These are phyloP conservation scores for Pythium guiyangense DNA, from an alignment of 352 stramenopile species.

Conservation along the genomic window DNA sequence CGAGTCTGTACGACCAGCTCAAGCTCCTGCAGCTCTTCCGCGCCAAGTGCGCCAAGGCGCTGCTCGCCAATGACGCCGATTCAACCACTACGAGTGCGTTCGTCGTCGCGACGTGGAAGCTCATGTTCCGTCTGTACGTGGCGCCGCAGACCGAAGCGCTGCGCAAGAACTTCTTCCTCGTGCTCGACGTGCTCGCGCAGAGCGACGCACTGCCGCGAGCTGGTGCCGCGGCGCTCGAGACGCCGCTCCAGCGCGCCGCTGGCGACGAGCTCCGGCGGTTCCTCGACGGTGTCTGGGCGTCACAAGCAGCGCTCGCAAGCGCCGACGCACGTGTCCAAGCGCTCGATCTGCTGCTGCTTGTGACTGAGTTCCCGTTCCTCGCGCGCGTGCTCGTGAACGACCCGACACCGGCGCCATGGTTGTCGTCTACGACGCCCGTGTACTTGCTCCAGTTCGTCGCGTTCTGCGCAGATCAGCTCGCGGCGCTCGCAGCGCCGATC, in stretches of 20 bases:
- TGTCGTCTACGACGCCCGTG: not conserved
- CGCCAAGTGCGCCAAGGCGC: conserved; percentile 38
- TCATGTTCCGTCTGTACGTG: conserved; percentile 64
- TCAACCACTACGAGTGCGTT: conserved; percentile 15
- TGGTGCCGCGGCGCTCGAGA: not conserved
- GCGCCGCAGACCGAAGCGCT: conserved; percentile 25
- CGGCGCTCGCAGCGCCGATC: conserved; percentile 47
- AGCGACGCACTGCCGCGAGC: conserved; percentile 7
- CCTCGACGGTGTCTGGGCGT: conserved; percentile 26
- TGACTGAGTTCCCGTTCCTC: conserved; percentile 59
- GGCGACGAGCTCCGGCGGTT: conserved; percentile 34
- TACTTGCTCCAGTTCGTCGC: conserved; percentile 41
- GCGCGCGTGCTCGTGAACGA: conserved; percentile 30
- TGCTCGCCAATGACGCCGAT: conserved; percentile 6
- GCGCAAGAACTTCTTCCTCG: conserved; percentile 66
- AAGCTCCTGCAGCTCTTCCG: conserved; percentile 72
- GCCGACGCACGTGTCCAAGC: conserved; percentile 28
- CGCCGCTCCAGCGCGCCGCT: conserved; percentile 19
- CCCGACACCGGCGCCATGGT: conserved; percentile 10
- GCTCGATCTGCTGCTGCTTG: conserved; percentile 51
- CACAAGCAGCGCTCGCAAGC: conserved; percentile 7
- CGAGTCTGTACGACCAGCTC: conserved; percentile 61
- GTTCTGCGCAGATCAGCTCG: conserved; percentile 52
- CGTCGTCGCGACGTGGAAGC: conserved; percentile 32
- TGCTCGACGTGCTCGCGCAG: conserved; percentile 44